Evolutionary conservation across 371 early-diverging fungal genomes (phyloP).

Genomic region (Mucor saturninus): DNA sequence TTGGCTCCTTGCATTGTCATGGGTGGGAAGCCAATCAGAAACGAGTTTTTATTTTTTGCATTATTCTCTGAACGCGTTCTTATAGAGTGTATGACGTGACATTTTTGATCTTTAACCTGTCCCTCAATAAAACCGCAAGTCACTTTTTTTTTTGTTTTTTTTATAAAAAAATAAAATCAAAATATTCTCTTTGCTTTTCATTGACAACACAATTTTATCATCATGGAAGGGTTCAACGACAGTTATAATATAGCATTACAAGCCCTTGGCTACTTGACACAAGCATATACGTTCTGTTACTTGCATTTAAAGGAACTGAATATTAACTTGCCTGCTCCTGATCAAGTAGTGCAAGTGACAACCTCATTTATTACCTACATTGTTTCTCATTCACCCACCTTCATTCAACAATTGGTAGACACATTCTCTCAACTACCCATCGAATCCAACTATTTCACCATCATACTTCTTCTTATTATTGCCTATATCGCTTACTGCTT

Average conservation of each 20-base stretch:
- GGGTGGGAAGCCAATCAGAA: no score
- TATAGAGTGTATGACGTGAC: no score
- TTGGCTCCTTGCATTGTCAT: no score
- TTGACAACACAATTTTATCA: not conserved
- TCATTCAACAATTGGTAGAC: constrained; percentile 15
- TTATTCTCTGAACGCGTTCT: no score
- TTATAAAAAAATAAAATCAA: not conserved
- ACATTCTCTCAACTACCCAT: constrained; percentile 3
- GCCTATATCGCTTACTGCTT: constrained; percentile 16
- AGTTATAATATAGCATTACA: constrained; percentile 21
- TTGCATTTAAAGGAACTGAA: constrained; percentile 24
- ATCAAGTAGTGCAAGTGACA: constrained; percentile 10
- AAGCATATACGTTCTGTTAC: constrained; percentile 16
- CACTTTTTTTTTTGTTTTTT: not conserved
- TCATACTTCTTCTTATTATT: constrained; percentile 14
- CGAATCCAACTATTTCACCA: constrained; percentile 15
- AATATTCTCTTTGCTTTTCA: no score
- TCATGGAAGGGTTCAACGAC: constrained; percentile 18
- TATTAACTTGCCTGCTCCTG: constrained; percentile 21
- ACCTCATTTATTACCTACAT: constrained; percentile 10
- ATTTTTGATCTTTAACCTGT: no score
- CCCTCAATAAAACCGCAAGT: not conserved
- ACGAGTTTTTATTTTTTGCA: no score
- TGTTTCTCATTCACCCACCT: constrained; percentile 17
- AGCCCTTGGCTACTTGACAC: constrained; percentile 11